These are phyloP conservation scores for Lactarius indigo DNA, from an alignment of 768 basidiomycete species.

Conservation along the genomic window DNA sequence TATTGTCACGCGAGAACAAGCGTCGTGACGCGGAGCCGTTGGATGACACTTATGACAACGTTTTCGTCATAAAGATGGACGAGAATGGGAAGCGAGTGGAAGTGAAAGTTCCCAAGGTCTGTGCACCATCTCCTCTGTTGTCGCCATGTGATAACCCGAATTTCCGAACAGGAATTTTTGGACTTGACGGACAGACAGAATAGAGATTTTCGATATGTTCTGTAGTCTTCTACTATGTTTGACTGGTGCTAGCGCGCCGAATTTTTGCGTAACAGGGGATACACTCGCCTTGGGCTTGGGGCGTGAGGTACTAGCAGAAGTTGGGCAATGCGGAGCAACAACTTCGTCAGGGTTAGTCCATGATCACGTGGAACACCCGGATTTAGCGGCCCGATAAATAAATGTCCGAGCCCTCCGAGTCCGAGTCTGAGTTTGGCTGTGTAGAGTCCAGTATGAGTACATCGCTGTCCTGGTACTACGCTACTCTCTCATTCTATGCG, in stretches of 20 bases:
- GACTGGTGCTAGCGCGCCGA: neutral
- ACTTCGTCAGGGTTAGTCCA: no score
- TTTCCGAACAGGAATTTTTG: slow-evolving; percentile 52
- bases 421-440: no score
- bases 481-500: neutral
- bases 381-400: neutral
- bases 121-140: slow-evolving; percentile 8
- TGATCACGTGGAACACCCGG: neutral
- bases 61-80: slow-evolving; percentile 52
- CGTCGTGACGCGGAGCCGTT: slow-evolving; percentile 54
- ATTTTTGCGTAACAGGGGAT: neutral
- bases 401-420: neutral
- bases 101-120: slow-evolving; percentile 67
- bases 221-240: slow-evolving; percentile 34
- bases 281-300: no score
- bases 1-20: slow-evolving; percentile 59
- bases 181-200: slow-evolving; percentile 74
- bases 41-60: slow-evolving; percentile 55
- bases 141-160: slow-evolving; percentile 12
- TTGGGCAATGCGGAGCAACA: neutral
- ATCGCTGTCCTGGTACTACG: slow-evolving; percentile 5
- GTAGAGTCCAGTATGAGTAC: neutral
- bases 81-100: slow-evolving; percentile 50
- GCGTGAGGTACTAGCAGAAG: neutral
- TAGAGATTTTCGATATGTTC: slow-evolving; percentile 67